A percentile compares a stretch with the other conserved stretches of the same genome.
phyloP scores from a whole-genome alignment of 2,329 filamentous ascomycete species.

The Mariannaea sp. region DNA sequence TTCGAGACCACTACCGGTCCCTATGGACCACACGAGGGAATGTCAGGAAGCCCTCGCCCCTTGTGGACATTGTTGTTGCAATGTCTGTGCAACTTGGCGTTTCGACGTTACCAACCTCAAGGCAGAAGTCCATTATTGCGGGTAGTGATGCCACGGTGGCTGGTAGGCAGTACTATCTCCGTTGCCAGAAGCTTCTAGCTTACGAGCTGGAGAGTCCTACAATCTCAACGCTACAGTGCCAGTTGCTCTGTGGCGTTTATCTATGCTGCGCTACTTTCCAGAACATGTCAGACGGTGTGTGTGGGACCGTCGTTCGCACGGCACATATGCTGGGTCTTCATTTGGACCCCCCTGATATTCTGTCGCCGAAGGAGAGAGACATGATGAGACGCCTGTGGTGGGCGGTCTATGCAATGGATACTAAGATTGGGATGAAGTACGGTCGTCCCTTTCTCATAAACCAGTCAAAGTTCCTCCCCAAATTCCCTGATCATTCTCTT shows the following conservation, averaged over 20 bases:
- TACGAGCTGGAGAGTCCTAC: conserved; percentile 53
- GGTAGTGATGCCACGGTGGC: background rate
- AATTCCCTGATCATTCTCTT: background rate
- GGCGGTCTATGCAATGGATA: conserved; percentile 54
- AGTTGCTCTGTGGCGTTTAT: conserved; percentile 52
- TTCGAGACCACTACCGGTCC: background rate
- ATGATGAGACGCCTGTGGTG: conserved; percentile 58
- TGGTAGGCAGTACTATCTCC: background rate
- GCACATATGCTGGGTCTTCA: conserved; percentile 55
- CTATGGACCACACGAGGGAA: background rate
- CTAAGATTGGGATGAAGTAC: conserved; percentile 51
- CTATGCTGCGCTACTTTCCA: conserved; percentile 53
- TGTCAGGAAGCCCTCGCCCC: background rate
- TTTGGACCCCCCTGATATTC: conserved; percentile 45
- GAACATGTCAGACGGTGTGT: conserved; percentile 50
- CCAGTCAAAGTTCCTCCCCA: background rate
- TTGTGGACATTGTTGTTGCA: background rate
- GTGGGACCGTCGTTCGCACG: conserved; percentile 48
- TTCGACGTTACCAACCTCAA: background rate
- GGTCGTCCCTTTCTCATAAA: conserved; percentile 48
- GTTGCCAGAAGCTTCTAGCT: conserved; percentile 40
- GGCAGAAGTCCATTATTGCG: background rate
- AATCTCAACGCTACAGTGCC: conserved; percentile 53
- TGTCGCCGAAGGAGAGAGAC: conserved; percentile 45
- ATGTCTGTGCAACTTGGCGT: background rate